Base-by-base conservation (phyloP, 495 filamentous ascomycete genomes). In the Xanthoparmelia taractica region DNA sequence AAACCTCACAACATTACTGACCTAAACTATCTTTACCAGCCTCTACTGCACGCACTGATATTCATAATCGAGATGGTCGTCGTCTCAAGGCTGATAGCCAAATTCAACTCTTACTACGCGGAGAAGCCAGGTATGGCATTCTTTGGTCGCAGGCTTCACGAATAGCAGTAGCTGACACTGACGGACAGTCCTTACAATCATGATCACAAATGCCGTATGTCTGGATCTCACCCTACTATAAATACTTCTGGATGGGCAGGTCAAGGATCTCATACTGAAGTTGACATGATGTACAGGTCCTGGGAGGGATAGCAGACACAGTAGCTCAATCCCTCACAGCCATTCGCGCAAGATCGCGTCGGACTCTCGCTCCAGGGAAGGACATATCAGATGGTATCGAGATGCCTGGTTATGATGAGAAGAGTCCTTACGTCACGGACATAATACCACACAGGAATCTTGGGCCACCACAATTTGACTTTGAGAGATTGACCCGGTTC, bases 181-280 rank as follows among this genome's bases (percentile, higher is more conserved):
- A 8, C 65, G 29, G 61, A 68, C 75, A 89, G 90, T 98, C 43
- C 80, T 98, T 65, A 98, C 94, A 48, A 98, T 93, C 73, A 98
- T 97, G 94, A 88, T 97, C 65, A 93, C 91, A 68, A 98, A 98
- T 75, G 88, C 94, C 62, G 87, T 98, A 84, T 72, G 83, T 74
- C 63, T 69, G 52, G 25, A 52, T 40, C 36, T 48, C 37, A 13
- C 62, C 17, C 48, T 52, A 23, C 33, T 23, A 25, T 20, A n/a
- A 34, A 43, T 62, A 67, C 34, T 10, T 25, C 6, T 15, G 23
- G 37, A 36, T 18, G 31, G 27, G 13, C 10, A 25, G 17, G 48
- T 10, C 10, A 40, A 57, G 57, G 31, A 31, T 56, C 4, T 1
- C 13, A 59, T 63, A 34, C 58, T 64, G 29, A 66, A 47, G 25